A percentile compares a stretch with the other conserved stretches of the same genome.
phyloP scores from a whole-genome alignment of 768 basidiomycete species.

The Podaxis sp. region DNA sequence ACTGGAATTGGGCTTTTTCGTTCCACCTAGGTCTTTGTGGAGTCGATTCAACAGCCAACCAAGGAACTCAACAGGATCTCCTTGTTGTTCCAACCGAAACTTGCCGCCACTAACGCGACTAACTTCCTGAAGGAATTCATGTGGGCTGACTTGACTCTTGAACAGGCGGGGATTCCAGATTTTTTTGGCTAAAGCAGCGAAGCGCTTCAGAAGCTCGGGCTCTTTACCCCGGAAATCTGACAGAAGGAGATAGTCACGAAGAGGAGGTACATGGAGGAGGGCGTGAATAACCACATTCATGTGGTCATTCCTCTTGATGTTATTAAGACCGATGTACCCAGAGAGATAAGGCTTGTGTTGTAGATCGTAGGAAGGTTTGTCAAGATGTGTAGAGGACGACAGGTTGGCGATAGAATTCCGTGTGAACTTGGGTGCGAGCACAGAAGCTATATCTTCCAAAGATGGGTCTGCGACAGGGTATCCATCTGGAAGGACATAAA shows the following conservation, averaged over 20 bases:
- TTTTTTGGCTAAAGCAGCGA: conserved; percentile 86
- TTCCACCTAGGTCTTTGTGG: conserved; percentile 92
- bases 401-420: conserved; percentile 49
- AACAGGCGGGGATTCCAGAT: conserved; percentile 96
- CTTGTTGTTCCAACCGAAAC: conserved; percentile 91
- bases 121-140: conserved; percentile 98
- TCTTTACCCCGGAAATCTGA: conserved; percentile 72
- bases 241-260: conserved; percentile 85
- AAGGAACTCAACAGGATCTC: conserved; percentile 95
- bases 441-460: conserved; percentile 90
- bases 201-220: conserved; percentile 84
- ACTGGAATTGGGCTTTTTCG: conserved; percentile 91
- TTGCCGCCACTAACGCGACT: conserved; percentile 84
- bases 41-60: conserved; percentile 94
- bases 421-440: conserved; percentile 89
- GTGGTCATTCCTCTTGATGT: conserved; percentile 96
- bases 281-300: conserved; percentile 97
- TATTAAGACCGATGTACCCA: conserved; percentile 95
- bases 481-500: conserved; percentile 96
- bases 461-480: conserved; percentile 97
- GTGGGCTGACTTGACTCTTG: conserved; percentile 98
- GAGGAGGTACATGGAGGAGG: conserved; percentile 84
- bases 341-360: conserved; percentile 78
- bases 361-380: conserved; percentile 85
- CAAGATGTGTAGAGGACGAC: conserved; percentile 55